Evolutionary conservation across 495 filamentous ascomycete species (phyloP), one percentile per base, ranked within the genome.

Genomic region (Hypomontagnella monticulosa): DNA sequence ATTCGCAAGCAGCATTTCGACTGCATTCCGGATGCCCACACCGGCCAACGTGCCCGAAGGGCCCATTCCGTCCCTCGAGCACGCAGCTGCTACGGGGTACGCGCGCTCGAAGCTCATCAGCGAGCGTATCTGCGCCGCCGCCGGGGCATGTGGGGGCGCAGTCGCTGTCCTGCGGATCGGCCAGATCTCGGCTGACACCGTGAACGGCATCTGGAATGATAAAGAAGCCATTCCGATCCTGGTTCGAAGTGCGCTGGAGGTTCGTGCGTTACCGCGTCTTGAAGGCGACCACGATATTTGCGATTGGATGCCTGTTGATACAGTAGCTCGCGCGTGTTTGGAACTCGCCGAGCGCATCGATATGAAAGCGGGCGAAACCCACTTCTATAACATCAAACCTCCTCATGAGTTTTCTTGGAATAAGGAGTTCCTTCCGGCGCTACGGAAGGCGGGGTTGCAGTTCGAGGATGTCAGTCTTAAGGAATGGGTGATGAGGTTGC

Each of bases 291-390:
- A 68, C 54, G 61, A 54, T 58, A 53, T 51, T 38, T 84, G 82
- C 46, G 80, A 78, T 18, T 88, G 84, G 85, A 71, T 88, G 7
- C 84, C 85, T 0, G 86, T 87, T 1, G 86, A 88, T 60, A 80
- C 70, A 18, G 77, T 84, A 0, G 86, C 83, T 0, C 61, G 57
- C 0, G 74, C 73, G 0, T 76, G 86, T 14, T 52, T 84, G 7
- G 83, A 88, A 18, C 70, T 88, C 9, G 70, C 78, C 6, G 62
- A 67, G 18, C 66, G 73, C 0, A 75, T 78, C 37, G 14, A n/a
- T 7, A 12, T 10, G 6, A 50, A 20, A 11, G 55, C 33, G 7
- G 19, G 41, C 36, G 47, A 57, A 12, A 40, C 55, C 12, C 43
- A 57, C 4, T 78, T 85, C 49, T 82, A 76, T 53, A 82, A 87